Evolutionary conservation across 331 rosid genomes (phyloP).

Genomic region (Cydonia oblonga): DNA sequence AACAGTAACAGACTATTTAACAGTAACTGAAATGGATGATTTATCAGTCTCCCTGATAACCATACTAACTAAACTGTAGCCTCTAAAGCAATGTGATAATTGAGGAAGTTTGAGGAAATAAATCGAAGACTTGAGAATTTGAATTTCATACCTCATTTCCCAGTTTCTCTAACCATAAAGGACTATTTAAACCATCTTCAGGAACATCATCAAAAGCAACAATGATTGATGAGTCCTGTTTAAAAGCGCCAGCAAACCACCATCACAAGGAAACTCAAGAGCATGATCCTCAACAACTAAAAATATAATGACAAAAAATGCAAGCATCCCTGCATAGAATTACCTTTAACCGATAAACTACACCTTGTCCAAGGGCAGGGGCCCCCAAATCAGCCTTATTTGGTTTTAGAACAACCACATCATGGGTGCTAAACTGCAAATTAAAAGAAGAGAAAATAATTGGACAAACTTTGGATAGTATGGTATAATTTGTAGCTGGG

Average conservation of each 20-base stretch:
- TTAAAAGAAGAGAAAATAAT: not conserved
- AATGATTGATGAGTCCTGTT: slow-evolving; percentile 83
- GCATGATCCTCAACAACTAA: slow-evolving; percentile 2
- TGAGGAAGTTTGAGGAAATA: not conserved
- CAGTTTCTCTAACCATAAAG: slow-evolving; percentile 80
- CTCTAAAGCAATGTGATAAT: not conserved
- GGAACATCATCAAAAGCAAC: slow-evolving; percentile 94
- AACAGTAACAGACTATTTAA: no score
- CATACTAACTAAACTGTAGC: not conserved
- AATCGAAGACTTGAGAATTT: not conserved
- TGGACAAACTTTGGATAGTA: not conserved
- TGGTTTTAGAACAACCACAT: slow-evolving; percentile 82
- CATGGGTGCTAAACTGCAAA: slow-evolving; percentile 80
- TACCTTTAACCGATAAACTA: slow-evolving; percentile 90
- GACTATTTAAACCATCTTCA: slow-evolving; percentile 84
- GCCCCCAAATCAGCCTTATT: slow-evolving; percentile 90
- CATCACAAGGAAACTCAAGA: slow-evolving; percentile 19
- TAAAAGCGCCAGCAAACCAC: slow-evolving; percentile 15
- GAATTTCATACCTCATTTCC: slow-evolving; percentile 69
- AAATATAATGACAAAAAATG: not conserved
- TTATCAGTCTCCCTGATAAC: no score
- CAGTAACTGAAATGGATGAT: no score
- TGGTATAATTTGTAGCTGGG: not conserved
- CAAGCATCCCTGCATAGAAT: slow-evolving; percentile 3
- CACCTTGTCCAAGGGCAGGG: slow-evolving; percentile 93